Percentiles rank a stretch among this genome's conserved stretches.
These are phyloP conservation scores for Aspergillus pseudoglaucus DNA, from an alignment of 2,329 filamentous ascomycete genomes.

Conservation along the genomic window DNA sequence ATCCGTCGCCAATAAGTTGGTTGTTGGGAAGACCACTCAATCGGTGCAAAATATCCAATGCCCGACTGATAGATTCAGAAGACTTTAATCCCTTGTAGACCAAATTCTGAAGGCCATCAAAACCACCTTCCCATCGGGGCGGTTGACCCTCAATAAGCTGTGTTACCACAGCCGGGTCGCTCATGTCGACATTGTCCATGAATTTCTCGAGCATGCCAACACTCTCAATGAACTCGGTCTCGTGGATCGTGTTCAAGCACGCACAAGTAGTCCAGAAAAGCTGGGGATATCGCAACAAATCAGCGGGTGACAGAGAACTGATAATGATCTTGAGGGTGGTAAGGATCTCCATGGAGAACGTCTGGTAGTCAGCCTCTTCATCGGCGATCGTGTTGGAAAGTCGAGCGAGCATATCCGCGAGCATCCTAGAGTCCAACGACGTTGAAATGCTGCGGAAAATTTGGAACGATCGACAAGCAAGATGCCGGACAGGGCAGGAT, in stretches of 20 bases:
- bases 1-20: conserved; percentile 72
- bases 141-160: conserved; percentile 73
- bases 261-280: conserved; percentile 97
- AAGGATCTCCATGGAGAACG: conserved; percentile 95
- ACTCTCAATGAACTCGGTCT: conserved; percentile 87
- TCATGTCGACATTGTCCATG: conserved; percentile 75
- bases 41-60: conserved; percentile 69
- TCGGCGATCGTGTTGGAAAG: conserved; percentile 96
- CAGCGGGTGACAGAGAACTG: conserved; percentile 68
- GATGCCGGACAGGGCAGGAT: conserved; percentile 86
- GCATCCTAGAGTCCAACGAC: conserved; percentile 84
- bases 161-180: conserved; percentile 60
- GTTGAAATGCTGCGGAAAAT: conserved; percentile 92
- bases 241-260: conserved; percentile 93
- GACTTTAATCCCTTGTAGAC: conserved; percentile 91
- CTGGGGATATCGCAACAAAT: conserved; percentile 84
- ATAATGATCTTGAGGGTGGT: conserved; percentile 92
- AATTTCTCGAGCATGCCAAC: conserved; percentile 86
- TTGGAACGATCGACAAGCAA: conserved; percentile 95
- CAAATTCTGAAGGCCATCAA: conserved; percentile 77
- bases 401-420: conserved; percentile 91
- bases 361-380: conserved; percentile 87
- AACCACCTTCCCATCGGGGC: conserved; percentile 77
- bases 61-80: conserved; percentile 70
- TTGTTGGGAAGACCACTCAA: conserved; percentile 74